Evolutionary conservation across 192 early-diverging fungal genomes (phyloP), one percentile per base, ranked within the genome.

Genomic region (Umbelopsis vinacea): DNA sequence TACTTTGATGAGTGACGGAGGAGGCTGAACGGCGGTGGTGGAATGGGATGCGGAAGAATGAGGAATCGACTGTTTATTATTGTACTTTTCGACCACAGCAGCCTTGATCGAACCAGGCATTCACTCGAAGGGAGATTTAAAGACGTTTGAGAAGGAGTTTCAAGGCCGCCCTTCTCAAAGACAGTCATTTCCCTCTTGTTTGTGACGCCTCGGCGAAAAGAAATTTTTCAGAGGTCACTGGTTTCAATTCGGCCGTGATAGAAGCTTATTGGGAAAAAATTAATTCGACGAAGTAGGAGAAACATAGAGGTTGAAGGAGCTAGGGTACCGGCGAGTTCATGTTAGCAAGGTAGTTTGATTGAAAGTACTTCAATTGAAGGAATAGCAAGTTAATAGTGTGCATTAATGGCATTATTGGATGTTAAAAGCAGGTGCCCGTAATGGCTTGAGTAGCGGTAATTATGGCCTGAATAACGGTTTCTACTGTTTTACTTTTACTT

Each of bases 181-280:
- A 19, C 57, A 63, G 57, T 63, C 22, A 54, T 14, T 54, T 6
- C 23, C 23, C 12, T 37, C 33, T 37, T 63, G 33, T 26, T 17
- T 35, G 33, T 50, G 33, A 63, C 57, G 57, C 57, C 57, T 63
- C 57, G 57, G 57, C 57, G 33, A 63, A 63, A 63, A 55, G 6
- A 55, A 29, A 54, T n/a, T 29, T 29, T 29, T 29, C 29, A 29
- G 29, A 2, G 29, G 29, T 38, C 52, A 23, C 40, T n/a, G 33
- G 12, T 37, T 37, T 67, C 40, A 35, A 17, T 21, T 38, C 15
- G 24, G 40, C 11, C 40, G 2, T 43, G 40, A 1, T 43, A 7
- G n/a, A n/a, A n/a, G 6, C 11, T 43, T 7, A 8, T 40, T 40
- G 38, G 8, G 4, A 6, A 40, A 43, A 43, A 43, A 43, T 43